Evolutionary conservation across 768 basidiomycete species (phyloP), one percentile per base, ranked within the genome.

Genomic region (Lactifluus rugatus): DNA sequence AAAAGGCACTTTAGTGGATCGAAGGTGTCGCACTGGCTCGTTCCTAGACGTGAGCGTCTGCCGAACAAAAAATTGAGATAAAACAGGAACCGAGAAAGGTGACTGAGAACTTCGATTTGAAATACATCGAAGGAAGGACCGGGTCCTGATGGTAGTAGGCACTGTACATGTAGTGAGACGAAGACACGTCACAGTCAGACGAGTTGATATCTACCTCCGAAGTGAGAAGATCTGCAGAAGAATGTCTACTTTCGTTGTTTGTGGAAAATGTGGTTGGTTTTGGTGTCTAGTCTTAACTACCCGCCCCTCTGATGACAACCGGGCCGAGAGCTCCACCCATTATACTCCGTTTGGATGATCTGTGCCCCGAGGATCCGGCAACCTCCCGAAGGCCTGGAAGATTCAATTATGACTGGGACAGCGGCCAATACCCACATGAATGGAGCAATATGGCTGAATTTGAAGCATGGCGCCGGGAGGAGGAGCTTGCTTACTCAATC

Each of bases 1-100:
- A 0, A 92, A 89, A 16, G 95, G 95, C 0, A 98, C 93, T 69
- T 81, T 89, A 4, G 93, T 95, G 0, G 92, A 83, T 66, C 84
- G 83, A 2, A 90, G 71, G 19, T 77, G 77, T 11, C 81, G 78
- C 3, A 65, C 34, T 17, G 64, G 50, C 1, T 61, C 56, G 3
- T 39, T 25, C 9, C 45, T 56, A 4, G 56, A 28, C 5, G 45
- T 1, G 4, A 53, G 21, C 19, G 52, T 37, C 62, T 54, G 45
- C 21, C 39, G 21, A 5, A 21, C 36, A 34, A 36, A 4, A 16
- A 21, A 5, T 0, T 31, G 2, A 48, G 21, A 26, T 10, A 34
- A 16, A n/a, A 34, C 8, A 9, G n/a, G 37, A 34, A 36, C 6
- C 5, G 1, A 17, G 46, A 34, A 34, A 2, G 42, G 17, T 3